Evolutionary conservation across 345 rosid species (phyloP).

Genomic region (Populus ilicifolia): DNA sequence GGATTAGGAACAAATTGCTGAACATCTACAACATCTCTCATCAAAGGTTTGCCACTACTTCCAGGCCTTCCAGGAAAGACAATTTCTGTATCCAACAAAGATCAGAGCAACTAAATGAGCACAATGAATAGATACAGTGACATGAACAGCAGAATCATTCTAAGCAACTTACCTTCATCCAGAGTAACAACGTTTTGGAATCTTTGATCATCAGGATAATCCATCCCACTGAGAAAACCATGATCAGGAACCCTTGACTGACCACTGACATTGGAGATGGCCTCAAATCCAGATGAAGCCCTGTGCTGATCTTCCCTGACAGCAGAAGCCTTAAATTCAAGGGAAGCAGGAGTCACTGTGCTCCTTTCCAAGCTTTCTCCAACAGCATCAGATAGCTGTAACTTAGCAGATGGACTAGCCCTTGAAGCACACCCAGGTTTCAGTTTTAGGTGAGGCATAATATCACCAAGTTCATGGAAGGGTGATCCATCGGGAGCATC

Average conservation of each 20-base stretch:
- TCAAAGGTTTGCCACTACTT: slow-evolving; percentile 20
- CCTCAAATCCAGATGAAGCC: slow-evolving; percentile 19
- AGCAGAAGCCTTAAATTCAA: slow-evolving; percentile 15
- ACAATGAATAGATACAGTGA: slow-evolving; percentile 4
- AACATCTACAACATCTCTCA: slow-evolving; percentile 20
- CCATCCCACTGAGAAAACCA: slow-evolving; percentile 12
- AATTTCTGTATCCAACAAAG: slow-evolving; percentile 36
- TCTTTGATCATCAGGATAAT: slow-evolving; percentile 23
- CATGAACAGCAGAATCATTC: slow-evolving; percentile 15
- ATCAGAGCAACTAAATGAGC: neutral
- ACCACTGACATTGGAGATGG: slow-evolving; percentile 11
- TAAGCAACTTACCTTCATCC: slow-evolving; percentile 42
- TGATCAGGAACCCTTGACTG: slow-evolving; percentile 18
- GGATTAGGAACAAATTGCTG: slow-evolving; percentile 25
- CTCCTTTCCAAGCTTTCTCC: slow-evolving; percentile 18
- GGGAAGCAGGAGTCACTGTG: slow-evolving; percentile 1
- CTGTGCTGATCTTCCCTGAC: slow-evolving; percentile 13
- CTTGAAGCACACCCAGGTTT: slow-evolving; percentile 9
- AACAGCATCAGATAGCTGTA: slow-evolving; percentile 24
- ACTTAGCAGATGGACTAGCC: neutral
- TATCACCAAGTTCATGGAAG: slow-evolving; percentile 21
- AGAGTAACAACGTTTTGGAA: slow-evolving; percentile 31
- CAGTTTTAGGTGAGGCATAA: slow-evolving; percentile 20
- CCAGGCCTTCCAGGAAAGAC: slow-evolving; percentile 47
- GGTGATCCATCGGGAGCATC: slow-evolving; percentile 25